These are phyloP conservation scores for Metschnikowia bowlesiae DNA, from an alignment of 805 yeast genomes.

Conservation along the genomic window DNA sequence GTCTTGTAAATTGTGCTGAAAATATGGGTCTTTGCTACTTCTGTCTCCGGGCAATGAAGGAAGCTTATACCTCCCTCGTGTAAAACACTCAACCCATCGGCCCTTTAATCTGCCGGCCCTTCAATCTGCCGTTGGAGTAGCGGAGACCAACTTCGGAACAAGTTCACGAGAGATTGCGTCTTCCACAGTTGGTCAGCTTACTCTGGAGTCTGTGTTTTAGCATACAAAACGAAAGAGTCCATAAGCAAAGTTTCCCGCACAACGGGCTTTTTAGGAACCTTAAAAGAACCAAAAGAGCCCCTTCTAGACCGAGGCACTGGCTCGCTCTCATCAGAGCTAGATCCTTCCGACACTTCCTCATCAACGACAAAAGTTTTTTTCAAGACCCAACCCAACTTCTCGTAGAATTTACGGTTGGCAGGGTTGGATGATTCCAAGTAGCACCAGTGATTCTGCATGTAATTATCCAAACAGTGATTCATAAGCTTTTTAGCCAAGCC, in stretches of 20 bases:
- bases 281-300: conserved; percentile 9
- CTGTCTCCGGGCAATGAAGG: neutral
- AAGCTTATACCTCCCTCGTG: neutral
- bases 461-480: conserved; percentile 46
- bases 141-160: neutral
- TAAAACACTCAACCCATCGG: neutral
- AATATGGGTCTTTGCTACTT: no score
- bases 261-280: conserved; percentile 2
- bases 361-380: conserved; percentile 30
- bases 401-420: conserved; percentile 48
- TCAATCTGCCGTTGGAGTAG: neutral
- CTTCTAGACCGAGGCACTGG: conserved; percentile 10
- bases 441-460: conserved; percentile 32
- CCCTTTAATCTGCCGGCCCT: neutral
- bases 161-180: neutral
- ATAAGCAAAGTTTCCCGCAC: conserved; percentile 13
- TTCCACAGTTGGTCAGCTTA: neutral
- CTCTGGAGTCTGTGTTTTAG: conserved; percentile 2
- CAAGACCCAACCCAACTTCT: conserved; percentile 47
- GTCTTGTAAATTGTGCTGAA: no score
- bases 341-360: conserved; percentile 16
- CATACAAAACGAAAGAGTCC: conserved; percentile 17
- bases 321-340: conserved; percentile 16
- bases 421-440: conserved; percentile 58
- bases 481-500: conserved; percentile 52